Evolutionary conservation across 2,329 filamentous ascomycete species (phyloP), one percentile per base, ranked within the genome.

Genomic region (Fusarium stilboides): DNA sequence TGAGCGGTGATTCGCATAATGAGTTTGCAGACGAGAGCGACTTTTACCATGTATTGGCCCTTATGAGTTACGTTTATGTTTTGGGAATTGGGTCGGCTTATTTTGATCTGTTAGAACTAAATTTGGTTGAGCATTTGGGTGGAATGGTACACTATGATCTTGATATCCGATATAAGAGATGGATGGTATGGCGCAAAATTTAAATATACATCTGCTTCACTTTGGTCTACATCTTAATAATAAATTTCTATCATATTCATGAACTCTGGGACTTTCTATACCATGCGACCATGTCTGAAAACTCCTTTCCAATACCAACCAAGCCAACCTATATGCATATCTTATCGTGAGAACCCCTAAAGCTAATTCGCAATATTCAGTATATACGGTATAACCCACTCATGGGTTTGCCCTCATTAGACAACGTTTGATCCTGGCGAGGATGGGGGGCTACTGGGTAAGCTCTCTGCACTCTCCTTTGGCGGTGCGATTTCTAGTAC

Each of bases 371-470:
- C 51, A 31, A 26, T 12, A 42, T 43, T 55, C 45, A 51, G 33
- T 49, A 59, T 58, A 64, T 62, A 65, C 42, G 34, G 17, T 36
- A 57, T 62, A 61, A 52, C 37, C 39, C 36, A 40, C 22, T n/a
- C 36, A 14, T 13, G 26, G 51, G 45, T 64, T 51, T 58, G 40
- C 40, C 46, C 20, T 37, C 49, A n/a, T 46, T 24, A 61, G 13
- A 39, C 47, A 50, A 53, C 26, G 34, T 33, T 59, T 37, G 57
- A 60, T 17, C 49, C 60, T 13, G 70, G 69, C 3, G 70, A 74
- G 7, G 57, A 62, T 3, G 61, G 56, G 13, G 62, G 59, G 22
- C 69, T 74, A 57, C 65, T 70, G 17, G 63, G 57, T 10, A 60
- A 42, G 20, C 46, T 60, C 28, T n/a, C 62, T 15, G 42, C 34